These are phyloP conservation scores for Yarrowia phangngaensis DNA, from an alignment of 805 yeast species.

Conservation along the genomic window DNA sequence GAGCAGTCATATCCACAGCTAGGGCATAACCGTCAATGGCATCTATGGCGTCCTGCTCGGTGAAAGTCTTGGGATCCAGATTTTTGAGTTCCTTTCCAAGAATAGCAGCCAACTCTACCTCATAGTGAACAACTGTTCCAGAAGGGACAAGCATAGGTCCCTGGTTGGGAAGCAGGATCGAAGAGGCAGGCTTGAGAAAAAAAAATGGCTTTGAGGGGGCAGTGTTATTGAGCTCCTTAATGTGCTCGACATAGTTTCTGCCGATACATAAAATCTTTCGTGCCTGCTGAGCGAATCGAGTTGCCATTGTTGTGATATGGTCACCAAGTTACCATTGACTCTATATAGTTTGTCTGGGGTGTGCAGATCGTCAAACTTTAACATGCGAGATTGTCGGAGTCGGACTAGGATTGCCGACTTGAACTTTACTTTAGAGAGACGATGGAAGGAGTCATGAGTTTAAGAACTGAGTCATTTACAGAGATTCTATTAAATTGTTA, in stretches of 20 bases:
- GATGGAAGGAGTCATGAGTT: too few species aligned
- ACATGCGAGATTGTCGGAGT: too few species aligned
- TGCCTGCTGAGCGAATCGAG: constrained; percentile 28
- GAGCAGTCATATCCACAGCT: constrained; percentile 90
- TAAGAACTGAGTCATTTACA: too few species aligned
- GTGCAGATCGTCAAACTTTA: too few species aligned
- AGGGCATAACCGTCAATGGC: constrained; percentile 82
- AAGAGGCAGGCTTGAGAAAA: constrained; percentile 83
- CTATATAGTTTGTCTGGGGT: too few species aligned
- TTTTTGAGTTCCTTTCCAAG: constrained; percentile 62
- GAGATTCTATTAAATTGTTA: too few species aligned
- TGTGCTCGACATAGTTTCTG: constrained; percentile 95
- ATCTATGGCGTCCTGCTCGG: constrained; percentile 64
- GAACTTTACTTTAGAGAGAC: too few species aligned
- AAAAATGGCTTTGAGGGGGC: constrained; percentile 85
- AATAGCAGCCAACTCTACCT: constrained; percentile 83
- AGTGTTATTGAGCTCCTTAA: constrained; percentile 78
- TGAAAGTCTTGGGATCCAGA: constrained; percentile 53
- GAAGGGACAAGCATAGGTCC: constrained; percentile 83
- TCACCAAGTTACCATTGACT: too few species aligned
- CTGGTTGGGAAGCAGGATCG: constrained; percentile 58
- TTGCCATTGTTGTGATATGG: constrained; percentile 17
- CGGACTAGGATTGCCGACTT: too few species aligned
- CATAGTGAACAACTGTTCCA: constrained; percentile 82
- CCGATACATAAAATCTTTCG: constrained; percentile 88